Base-by-base conservation (phyloP, 306 rosid genomes). In the Lablab purpureus region DNA sequence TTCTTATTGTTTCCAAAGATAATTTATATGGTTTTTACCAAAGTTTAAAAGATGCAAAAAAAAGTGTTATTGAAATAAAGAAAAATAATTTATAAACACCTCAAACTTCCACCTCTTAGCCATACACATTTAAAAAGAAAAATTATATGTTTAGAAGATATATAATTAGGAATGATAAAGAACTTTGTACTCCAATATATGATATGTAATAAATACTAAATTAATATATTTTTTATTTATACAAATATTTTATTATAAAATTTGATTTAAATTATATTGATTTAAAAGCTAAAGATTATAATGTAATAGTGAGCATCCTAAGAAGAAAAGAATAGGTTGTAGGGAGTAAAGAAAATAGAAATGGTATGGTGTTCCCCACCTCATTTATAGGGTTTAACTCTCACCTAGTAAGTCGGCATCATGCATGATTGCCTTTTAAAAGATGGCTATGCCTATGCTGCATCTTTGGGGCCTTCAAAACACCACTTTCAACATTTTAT, bases 301-400 rank as follows among this genome's bases (percentile, higher is more conserved):
- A 51, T 54, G 5, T n/a, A 19, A 2, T 52, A 52, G 34, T 56
- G 18, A 2, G 3, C 9, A 0, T 58, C 21, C 21, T 28, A 30
- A 2, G 18, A 25, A 25, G 10, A 25, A n/a, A 12, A 25, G n/a
- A 58, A 25, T 25, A 58, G 37, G 10, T 27, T 14, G 18, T 59
- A 27, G 30, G 28, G 4, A 27, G 17, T 5, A 63, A n/a, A 7
- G 9, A 62, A 28, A 59, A 7, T 6, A 11, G 23, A 27, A 13
- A 15, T 10, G 5, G 23, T 4, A n/a, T 32, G 23, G 68, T 7
- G 68, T 32, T 9, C 68, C 68, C 68, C 19, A 63, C 68, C 45
- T 32, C 45, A 63, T 28, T 62, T 65, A 18, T 65, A 65, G 49
- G 71, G 71, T 65, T 65, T 63, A 63, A 34, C 17, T 65, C 71